Evolutionary conservation across 805 yeast species (phyloP).

Genomic region (Isabelozyma heimii): DNA sequence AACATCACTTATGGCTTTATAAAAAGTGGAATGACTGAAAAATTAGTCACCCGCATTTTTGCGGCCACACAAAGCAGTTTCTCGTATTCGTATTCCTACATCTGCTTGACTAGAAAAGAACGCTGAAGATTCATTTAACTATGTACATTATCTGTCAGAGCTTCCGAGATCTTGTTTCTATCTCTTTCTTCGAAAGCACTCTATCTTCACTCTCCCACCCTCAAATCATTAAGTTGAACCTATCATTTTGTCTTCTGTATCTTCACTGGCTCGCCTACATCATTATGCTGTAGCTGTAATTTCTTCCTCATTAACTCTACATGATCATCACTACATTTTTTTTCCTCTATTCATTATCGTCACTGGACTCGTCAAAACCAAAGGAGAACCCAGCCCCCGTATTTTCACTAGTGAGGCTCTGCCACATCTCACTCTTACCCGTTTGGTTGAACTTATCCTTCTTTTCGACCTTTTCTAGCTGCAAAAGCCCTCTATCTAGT

Average conservation of each 20-base stretch:
- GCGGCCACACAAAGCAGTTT: background rate
- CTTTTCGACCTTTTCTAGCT: slow-evolving; percentile 31
- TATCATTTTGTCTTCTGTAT: too few relatives aligned
- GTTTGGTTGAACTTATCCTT: slow-evolving; percentile 16
- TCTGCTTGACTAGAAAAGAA: too few relatives aligned
- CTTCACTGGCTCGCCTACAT: too few relatives aligned
- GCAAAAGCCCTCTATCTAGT: slow-evolving; percentile 28
- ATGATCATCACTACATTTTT: background rate
- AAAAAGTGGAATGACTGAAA: background rate
- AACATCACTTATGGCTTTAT: background rate
- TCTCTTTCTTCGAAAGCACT: too few relatives aligned
- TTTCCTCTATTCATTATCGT: slow-evolving; percentile 9
- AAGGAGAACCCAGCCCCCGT: slow-evolving; percentile 22
- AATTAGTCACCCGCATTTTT: background rate
- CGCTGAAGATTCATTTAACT: too few relatives aligned
- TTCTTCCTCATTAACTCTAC: too few relatives aligned
- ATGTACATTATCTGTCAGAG: too few relatives aligned
- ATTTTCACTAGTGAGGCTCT: slow-evolving; percentile 28
- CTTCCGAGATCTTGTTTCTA: too few relatives aligned
- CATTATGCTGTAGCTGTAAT: too few relatives aligned
- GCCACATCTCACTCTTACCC: slow-evolving; percentile 55
- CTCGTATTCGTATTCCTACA: too few relatives aligned
- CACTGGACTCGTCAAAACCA: slow-evolving; percentile 21
- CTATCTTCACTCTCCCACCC: too few relatives aligned
- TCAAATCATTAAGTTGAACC: too few relatives aligned